These are phyloP conservation scores for Naganishia randhawae DNA, from an alignment of 768 basidiomycete genomes.

Conservation along the genomic window DNA sequence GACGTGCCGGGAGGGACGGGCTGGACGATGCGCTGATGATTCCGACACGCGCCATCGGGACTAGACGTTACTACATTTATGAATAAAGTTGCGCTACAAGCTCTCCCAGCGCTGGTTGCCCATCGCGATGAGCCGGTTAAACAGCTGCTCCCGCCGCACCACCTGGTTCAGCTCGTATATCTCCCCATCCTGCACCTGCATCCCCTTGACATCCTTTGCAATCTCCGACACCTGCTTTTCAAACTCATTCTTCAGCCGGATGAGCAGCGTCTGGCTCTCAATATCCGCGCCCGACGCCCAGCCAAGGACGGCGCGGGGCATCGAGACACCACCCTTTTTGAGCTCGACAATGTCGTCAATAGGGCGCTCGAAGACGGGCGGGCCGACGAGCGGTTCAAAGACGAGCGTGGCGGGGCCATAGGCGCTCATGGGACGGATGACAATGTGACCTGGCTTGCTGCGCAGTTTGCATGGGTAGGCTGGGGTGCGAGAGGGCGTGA, in stretches of 20 bases:
- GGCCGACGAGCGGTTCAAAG: conserved; percentile 32
- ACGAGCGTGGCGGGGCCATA: conserved; percentile 33
- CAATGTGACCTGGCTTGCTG: conserved; percentile 49
- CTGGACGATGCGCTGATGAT: too few species aligned
- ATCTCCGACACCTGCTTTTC: conserved; percentile 34
- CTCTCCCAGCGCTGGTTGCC: conserved; percentile 51
- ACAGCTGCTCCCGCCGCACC: conserved; percentile 51
- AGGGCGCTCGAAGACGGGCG: conserved; percentile 36
- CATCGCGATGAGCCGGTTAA: conserved; percentile 50
- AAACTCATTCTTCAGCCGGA: conserved; percentile 47
- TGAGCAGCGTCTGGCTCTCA: conserved; percentile 50
- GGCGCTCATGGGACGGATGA: conserved; percentile 41
- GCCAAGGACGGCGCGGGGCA: conserved; percentile 51
- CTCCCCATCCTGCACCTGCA: conserved; percentile 39
- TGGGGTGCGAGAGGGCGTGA: conserved; percentile 24
- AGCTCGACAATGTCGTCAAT: conserved; percentile 53
- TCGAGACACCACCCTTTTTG: conserved; percentile 51
- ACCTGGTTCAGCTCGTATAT: conserved; percentile 49
- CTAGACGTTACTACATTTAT: not conserved
- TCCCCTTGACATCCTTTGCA: conserved; percentile 32
- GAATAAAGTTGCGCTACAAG: conserved; percentile 34
- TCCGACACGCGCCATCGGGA: not conserved
- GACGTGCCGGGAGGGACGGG: too few species aligned
- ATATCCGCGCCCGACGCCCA: conserved; percentile 52
- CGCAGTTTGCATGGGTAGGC: conserved; percentile 51